Conservation (phyloP, 441 rosid species). For the Jatropha podagrica region DNA sequence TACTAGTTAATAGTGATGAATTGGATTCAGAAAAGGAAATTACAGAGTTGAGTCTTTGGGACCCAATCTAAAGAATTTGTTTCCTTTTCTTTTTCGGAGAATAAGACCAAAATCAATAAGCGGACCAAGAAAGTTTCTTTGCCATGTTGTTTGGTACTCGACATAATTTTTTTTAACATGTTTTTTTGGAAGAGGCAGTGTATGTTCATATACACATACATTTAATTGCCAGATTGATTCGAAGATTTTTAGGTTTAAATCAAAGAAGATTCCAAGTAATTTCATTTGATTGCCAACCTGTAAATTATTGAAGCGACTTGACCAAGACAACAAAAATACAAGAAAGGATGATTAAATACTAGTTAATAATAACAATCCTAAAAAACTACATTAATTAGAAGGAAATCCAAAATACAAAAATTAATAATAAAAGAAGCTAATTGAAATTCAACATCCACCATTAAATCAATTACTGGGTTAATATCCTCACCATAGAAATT, state of each 20-base stretch:
- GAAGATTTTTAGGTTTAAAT: no score
- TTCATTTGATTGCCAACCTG: slow-evolving; percentile 6
- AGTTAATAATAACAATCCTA: not conserved
- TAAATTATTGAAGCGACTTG: not conserved
- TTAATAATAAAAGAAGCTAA: not conserved
- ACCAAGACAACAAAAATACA: not conserved
- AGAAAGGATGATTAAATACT: no score
- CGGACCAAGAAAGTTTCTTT: not conserved
- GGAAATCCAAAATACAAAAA: not conserved
- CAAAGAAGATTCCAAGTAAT: no score
- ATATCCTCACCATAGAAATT: slow-evolving; percentile 11
- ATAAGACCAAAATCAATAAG: not conserved
- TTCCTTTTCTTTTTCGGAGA: not conserved
- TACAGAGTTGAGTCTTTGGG: not conserved
- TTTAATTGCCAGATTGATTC: no score
- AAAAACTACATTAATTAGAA: not conserved
- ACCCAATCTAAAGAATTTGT: not conserved
- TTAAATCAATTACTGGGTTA: slow-evolving; percentile 2
- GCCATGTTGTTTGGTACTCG: not conserved
- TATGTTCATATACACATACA: no score
- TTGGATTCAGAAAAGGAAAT: not conserved
- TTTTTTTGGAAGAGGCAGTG: no score
- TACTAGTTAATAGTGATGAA: not conserved
- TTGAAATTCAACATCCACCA: slow-evolving; percentile 5
- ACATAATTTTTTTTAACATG: not conserved